Conservation (phyloP, 208 protist species). For the Tritrichomonas musculus region DNA sequence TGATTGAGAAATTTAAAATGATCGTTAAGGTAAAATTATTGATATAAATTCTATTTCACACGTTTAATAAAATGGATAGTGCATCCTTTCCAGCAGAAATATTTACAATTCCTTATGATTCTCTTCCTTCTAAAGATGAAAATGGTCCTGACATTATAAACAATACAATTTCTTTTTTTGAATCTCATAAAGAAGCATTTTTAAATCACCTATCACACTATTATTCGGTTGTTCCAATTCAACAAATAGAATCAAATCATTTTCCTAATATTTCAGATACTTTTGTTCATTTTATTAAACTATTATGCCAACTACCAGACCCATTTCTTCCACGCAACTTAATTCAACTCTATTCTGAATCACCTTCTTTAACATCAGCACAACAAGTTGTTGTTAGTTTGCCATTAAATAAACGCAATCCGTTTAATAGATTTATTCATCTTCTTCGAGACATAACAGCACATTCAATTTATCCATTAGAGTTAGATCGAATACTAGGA, state of each 20-base stretch:
- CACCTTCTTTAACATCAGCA: not conserved
- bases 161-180: not conserved
- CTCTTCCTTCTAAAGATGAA: no score
- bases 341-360: not conserved
- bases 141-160: no score
- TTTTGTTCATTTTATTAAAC: not conserved
- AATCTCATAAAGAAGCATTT: not conserved
- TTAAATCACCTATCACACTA: not conserved
- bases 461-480: not conserved
- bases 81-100: no score
- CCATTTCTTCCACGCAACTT: not conserved
- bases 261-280: not conserved
- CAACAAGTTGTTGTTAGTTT: not conserved
- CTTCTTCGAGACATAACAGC: not conserved
- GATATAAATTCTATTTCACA: no score
- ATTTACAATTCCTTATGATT: no score
- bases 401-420: not conserved
- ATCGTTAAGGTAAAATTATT: no score
- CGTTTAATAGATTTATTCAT: not conserved
- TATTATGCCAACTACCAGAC: not conserved
- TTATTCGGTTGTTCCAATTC: not conserved
- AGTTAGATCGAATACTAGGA: not conserved
- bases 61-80: no score
- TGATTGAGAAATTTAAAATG: no score
- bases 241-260: not conserved